phyloP scores from a whole-genome alignment of 805 yeast genomes.

The Saccharomycopsis selenospora region DNA sequence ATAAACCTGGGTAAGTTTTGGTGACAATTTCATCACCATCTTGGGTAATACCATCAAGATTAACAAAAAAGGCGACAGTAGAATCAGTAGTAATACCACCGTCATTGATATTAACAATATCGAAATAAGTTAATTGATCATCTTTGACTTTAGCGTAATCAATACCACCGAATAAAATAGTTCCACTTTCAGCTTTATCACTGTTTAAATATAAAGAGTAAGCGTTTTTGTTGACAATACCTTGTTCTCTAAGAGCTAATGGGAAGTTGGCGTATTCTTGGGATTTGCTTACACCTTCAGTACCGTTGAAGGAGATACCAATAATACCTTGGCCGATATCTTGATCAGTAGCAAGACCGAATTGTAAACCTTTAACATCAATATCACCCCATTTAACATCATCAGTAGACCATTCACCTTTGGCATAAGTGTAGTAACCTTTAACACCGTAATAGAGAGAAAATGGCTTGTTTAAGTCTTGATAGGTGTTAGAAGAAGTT shows the following conservation, averaged over 20 bases:
- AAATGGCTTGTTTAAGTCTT: constrained; percentile 4
- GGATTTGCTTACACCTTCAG: constrained; percentile 15
- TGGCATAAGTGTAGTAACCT: constrained; percentile 34
- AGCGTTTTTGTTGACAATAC: constrained; percentile 33
- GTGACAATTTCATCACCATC: constrained; percentile 16
- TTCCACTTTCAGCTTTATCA: constrained; percentile 27
- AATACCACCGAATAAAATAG: constrained; percentile 38
- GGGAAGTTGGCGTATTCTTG: constrained; percentile 30
- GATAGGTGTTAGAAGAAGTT: constrained; percentile 3
- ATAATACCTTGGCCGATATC: constrained; percentile 16
- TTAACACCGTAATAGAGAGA: constrained; percentile 15
- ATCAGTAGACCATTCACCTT: constrained; percentile 36
- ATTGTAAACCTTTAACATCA: constrained; percentile 8
- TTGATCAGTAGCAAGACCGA: constrained; percentile 10
- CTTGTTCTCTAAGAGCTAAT: constrained; percentile 30
- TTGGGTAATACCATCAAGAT: constrained; percentile 26
- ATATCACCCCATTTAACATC: constrained; percentile 18
- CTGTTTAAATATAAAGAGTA: constrained; percentile 41
- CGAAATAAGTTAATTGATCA: constrained; percentile 28
- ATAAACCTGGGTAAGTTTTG: constrained; percentile 31
- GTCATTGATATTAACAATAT: constrained; percentile 23
- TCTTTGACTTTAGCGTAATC: constrained; percentile 36
- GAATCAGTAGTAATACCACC: constrained; percentile 31
- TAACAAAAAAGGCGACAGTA: constrained; percentile 32
- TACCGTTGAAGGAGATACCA: constrained; percentile 15